A percentile compares a stretch with the other conserved stretches of the same genome.
These are phyloP conservation scores for Phenoliferia sp. DNA, from an alignment of 1,284 basidiomycete species.

Conservation along the genomic window DNA sequence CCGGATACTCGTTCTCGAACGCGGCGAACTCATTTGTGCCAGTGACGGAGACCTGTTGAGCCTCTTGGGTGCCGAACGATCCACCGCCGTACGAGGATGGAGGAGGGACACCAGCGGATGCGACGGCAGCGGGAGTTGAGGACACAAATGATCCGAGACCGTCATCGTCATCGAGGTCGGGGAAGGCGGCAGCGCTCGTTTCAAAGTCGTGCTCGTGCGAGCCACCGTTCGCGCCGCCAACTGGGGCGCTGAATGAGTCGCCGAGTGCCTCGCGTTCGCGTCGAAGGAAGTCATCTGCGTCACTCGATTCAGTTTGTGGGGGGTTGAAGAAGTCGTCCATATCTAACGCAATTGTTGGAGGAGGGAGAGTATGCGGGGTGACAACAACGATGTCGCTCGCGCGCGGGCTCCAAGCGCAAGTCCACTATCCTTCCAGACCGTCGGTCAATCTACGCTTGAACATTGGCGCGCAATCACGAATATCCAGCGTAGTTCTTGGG, in stretches of 20 bases:
- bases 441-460: too few relatives aligned
- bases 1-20: constrained; percentile 88
- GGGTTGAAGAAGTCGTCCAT: constrained; percentile 31
- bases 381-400: too few relatives aligned
- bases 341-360: constrained; percentile 7
- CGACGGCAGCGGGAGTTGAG: constrained; percentile 34
- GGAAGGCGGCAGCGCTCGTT: constrained; percentile 66
- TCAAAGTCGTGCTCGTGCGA: constrained; percentile 34
- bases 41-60: constrained; percentile 74
- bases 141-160: constrained; percentile 43
- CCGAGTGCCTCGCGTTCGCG: constrained; percentile 28
- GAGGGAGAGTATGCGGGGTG: background rate
- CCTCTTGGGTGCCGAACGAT: background rate
- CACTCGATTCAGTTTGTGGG: background rate
- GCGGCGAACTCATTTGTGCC: constrained; percentile 70
- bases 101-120: background rate
- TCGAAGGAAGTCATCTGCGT: constrained; percentile 30
- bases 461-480: too few relatives aligned
- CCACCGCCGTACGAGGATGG: too few relatives aligned
- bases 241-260: constrained; percentile 7
- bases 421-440: too few relatives aligned
- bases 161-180: constrained; percentile 63
- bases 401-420: too few relatives aligned
- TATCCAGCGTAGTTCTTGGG: too few relatives aligned
- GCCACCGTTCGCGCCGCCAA: background rate